These are phyloP conservation scores for Exophiala sp. DNA, from an alignment of 2,329 filamentous ascomycete genomes.

Conservation along the genomic window DNA sequence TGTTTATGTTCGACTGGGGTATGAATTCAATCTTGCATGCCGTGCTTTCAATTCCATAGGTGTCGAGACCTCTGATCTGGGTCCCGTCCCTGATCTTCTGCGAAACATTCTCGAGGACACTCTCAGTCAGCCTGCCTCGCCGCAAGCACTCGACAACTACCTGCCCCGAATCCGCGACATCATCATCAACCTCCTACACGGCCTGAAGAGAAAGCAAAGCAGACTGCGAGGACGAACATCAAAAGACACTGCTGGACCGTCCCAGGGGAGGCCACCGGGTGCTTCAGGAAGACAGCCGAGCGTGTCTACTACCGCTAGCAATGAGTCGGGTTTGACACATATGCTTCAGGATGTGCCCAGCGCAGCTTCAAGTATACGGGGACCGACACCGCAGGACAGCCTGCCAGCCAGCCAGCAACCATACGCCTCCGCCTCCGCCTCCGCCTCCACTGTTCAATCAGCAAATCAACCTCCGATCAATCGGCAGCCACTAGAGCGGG, in stretches of 20 bases:
- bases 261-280: conserved; percentile 11
- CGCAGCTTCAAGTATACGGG: conserved; percentile 12
- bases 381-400: conserved; percentile 11
- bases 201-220: conserved; percentile 94
- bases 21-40: conserved; percentile 99
- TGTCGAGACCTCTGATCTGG: conserved; percentile 87
- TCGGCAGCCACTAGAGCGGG: conserved; percentile 17
- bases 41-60: conserved; percentile 95
- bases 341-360: conserved; percentile 35
- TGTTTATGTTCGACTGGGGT: conserved; percentile 93
- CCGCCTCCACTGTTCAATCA: conserved; percentile 1
- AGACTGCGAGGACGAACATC: conserved; percentile 59
- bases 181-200: conserved; percentile 94
- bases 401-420: conserved; percentile 1
- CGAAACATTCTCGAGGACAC: conserved; percentile 91
- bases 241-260: conserved; percentile 44
- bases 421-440: conserved; percentile 3
- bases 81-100: conserved; percentile 87
- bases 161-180: conserved; percentile 93
- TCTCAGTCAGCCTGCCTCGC: conserved; percentile 89
- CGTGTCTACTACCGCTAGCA: conserved; percentile 43
- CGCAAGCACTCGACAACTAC: conserved; percentile 88
- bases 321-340: conserved; percentile 41
- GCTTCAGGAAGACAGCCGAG: conserved; percentile 39
- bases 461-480: conserved; percentile 7